Evolutionary conservation across 116 monocot species (phyloP), one percentile per base, ranked within the genome.

Genomic region (Phalaenopsis hybrid): DNA sequence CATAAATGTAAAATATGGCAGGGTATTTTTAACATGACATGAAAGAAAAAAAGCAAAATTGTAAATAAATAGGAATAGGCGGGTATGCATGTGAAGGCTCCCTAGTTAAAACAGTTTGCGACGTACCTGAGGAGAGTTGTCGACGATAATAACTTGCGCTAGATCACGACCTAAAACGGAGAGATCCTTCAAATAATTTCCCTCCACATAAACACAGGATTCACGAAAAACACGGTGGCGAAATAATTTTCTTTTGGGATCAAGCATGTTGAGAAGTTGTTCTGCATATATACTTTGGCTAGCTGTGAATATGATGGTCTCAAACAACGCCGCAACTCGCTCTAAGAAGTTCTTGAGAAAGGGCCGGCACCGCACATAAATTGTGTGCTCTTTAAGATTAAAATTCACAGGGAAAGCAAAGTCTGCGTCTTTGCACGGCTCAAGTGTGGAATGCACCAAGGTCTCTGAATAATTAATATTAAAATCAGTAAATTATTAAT

Each of bases 281-380:
- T 94, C 99, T 3, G 95, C 99, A 86, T 99, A 99, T 79, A 99
- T 95, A 41, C 99, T 94, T 87, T 95, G 99, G 61, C 99, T 99
- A 50, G 99, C 99, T 74, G 99, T 99, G 77, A 99, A 99, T 84
- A 99, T 90, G 72, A 92, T 95, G 4, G 91, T 94, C 88, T 99
- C 99, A 79, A 99, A 99, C n/a, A 92, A 78, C 34, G 80, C 81
- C 9, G 95, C 82, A 48, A 99, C 99, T 72, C 86, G 92, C 85
- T 94, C 94, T 84, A 99, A 65, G 84, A 99, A 99, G 67, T 91
- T 93, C 50, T 90, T 89, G 12, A 99, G 85, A 85, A 83, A 86
- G 9, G 99, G 99, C 34, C 99, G 95, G 20, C 99, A 95, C 10
- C 94, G 91, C 11, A 99, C 99, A 83, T 95, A 95, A 31, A 99